phyloP scores from a whole-genome alignment of 768 basidiomycete genomes.

The Leucosporidium scottii region DNA sequence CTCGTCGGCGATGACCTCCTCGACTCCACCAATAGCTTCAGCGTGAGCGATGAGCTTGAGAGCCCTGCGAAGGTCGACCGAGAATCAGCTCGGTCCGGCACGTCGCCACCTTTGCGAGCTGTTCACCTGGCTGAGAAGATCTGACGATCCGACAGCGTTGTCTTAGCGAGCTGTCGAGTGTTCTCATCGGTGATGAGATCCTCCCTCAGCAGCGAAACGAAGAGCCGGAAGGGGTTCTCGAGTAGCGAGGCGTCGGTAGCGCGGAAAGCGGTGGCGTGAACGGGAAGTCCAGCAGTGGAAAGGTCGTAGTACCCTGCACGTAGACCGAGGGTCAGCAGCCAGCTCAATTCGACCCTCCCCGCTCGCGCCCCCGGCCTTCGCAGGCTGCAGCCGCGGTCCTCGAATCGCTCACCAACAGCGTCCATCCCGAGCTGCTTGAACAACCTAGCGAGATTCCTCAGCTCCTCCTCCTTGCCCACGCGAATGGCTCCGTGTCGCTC shows the following conservation, averaged over 20 bases:
- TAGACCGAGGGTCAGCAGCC: too few relatives aligned
- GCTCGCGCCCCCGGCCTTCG: not conserved
- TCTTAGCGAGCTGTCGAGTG: conserved; percentile 30
- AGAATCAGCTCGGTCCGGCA: too few relatives aligned
- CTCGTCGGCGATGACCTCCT: conserved; percentile 12
- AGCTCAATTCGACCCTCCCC: not conserved
- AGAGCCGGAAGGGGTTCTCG: conserved; percentile 39
- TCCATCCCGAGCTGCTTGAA: conserved; percentile 38
- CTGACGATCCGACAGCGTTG: conserved; percentile 31
- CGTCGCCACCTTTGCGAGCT: not conserved
- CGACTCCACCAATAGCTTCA: conserved; percentile 34
- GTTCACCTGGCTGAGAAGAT: conserved; percentile 32
- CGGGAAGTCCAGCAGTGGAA: conserved; percentile 37
- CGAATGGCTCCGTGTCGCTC: conserved; percentile 41
- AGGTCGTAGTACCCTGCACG: conserved; percentile 38
- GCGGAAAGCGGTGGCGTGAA: conserved; percentile 40
- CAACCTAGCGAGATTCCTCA: conserved; percentile 34
- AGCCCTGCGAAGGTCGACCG: conserved; percentile 1
- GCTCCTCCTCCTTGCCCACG: conserved; percentile 36
- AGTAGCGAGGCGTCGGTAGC: conserved; percentile 32
- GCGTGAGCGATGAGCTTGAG: conserved; percentile 29
- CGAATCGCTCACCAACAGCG: conserved; percentile 31
- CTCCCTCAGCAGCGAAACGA: conserved; percentile 37
- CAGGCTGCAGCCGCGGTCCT: not conserved
- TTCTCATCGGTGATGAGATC: conserved; percentile 35